Evolutionary conservation across 768 basidiomycete species (phyloP).

Genomic region (Russula abietina): DNA sequence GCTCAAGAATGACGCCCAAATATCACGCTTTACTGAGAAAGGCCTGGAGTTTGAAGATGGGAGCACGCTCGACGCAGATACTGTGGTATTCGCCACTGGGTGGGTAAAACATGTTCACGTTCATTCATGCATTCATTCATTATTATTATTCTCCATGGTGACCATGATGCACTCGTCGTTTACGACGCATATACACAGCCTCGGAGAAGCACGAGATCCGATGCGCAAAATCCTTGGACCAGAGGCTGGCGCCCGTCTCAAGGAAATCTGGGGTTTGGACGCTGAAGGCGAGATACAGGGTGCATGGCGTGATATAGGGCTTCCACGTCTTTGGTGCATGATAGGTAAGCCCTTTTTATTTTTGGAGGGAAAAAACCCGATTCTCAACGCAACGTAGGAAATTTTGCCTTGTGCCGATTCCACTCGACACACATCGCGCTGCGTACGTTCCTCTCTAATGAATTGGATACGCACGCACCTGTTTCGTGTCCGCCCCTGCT

Average conservation of each 20-base stretch:
- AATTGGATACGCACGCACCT: background rate
- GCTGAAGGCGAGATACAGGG: conserved; percentile 57
- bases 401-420: conserved; percentile 57
- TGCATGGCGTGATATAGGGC: conserved; percentile 45
- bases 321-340: conserved; percentile 52
- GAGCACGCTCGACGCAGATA: conserved; percentile 42
- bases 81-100: conserved; percentile 47
- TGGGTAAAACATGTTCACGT: conserved; percentile 24
- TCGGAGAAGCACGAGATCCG: conserved; percentile 39
- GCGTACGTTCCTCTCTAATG: conserved; percentile 39
- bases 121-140: background rate
- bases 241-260: conserved; percentile 40
- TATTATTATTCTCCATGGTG: background rate
- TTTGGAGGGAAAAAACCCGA: background rate
- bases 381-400: conserved; percentile 33
- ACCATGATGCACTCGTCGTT: background rate
- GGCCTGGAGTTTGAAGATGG: conserved; percentile 40
- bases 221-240: conserved; percentile 43
- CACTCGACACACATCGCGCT: conserved; percentile 61
- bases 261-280: conserved; percentile 60
- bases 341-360: conserved; percentile 39
- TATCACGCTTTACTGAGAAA: conserved; percentile 36
- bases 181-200: conserved; percentile 30
- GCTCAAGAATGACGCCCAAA: conserved; percentile 39
- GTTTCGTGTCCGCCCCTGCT: background rate